Percentiles rank a stretch among this genome's conserved stretches.
Conservation (phyloP, 169 alveolate species). For the Besnoitia besnoiti region DNA sequence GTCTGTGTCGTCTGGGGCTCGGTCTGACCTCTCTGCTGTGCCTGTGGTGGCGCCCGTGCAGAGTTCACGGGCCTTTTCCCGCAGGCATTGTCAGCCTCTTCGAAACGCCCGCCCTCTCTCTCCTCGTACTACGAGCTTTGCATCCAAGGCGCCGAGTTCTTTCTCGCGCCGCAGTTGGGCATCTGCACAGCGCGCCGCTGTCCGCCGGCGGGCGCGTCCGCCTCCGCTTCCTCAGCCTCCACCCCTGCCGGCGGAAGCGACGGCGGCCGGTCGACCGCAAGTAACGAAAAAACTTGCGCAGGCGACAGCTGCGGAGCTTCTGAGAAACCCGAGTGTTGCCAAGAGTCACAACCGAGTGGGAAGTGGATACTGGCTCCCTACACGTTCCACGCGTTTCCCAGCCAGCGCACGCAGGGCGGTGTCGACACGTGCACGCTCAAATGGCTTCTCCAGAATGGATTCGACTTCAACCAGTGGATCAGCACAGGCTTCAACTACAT, state of each 20-base stretch:
- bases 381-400: slow-evolving; percentile 71
- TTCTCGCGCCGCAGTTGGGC: slow-evolving; percentile 39
- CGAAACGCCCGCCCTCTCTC: background rate
- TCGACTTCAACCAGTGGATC: slow-evolving; percentile 51
- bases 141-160: slow-evolving; percentile 22
- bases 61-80: slow-evolving; percentile 40
- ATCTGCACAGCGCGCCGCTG: slow-evolving; percentile 34
- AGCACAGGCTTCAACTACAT: slow-evolving; percentile 67
- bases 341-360: background rate
- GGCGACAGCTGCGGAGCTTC: too few species aligned
- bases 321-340: background rate
- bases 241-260: background rate
- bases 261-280: background rate
- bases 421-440: slow-evolving; percentile 17
- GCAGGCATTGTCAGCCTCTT: background rate
- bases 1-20: too few species aligned
- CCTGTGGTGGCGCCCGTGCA: background rate
- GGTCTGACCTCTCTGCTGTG: too few species aligned
- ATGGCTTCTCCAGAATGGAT: slow-evolving; percentile 26
- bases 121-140: background rate
- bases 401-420: slow-evolving; percentile 34
- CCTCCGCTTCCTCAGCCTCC: background rate
- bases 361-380: slow-evolving; percentile 76
- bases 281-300: too few species aligned
- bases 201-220: background rate